A percentile compares a stretch with the other conserved stretches of the same genome.
Evolutionary conservation across 441 rosid genomes (phyloP).

Genomic region (Arabidopsis hybrid): DNA sequence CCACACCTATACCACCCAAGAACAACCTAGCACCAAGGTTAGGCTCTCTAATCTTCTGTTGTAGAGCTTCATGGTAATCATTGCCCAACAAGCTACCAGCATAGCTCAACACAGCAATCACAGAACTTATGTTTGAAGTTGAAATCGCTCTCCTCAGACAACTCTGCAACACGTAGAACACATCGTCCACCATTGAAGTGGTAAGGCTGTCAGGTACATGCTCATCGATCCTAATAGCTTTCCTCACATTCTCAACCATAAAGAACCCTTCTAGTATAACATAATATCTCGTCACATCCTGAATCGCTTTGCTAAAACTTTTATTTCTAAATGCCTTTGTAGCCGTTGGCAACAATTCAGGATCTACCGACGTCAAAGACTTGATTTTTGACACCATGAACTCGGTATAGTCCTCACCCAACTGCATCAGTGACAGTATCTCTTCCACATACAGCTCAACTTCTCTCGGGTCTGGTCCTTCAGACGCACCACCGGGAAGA

Average conservation of each 20-base stretch:
- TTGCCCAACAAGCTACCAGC: conserved; percentile 85
- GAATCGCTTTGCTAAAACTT: conserved; percentile 79
- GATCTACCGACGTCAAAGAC: conserved; percentile 86
- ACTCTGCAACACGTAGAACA: conserved; percentile 91
- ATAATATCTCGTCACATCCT: conserved; percentile 92
- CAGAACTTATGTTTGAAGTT: conserved; percentile 86
- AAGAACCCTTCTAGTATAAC: conserved; percentile 96
- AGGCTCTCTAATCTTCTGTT: conserved; percentile 87
- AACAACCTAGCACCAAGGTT: conserved; percentile 91
- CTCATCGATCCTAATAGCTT: conserved; percentile 93
- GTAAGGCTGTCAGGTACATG: conserved; percentile 93
- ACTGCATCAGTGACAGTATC: conserved; percentile 82
- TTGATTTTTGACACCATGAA: conserved; percentile 93
- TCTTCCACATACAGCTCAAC: conserved; percentile 88
- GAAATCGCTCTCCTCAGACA: conserved; percentile 89
- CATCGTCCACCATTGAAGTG: conserved; percentile 96
- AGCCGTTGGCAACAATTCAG: conserved; percentile 82
- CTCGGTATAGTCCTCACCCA: conserved; percentile 91
- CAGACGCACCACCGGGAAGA: conserved; percentile 72
- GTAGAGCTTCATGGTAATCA: conserved; percentile 93
- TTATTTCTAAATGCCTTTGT: conserved; percentile 90
- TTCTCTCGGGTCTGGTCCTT: conserved; percentile 93
- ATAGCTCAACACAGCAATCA: conserved; percentile 84
- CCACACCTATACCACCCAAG: conserved; percentile 90
- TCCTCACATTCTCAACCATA: conserved; percentile 96